phyloP scores from a whole-genome alignment of 192 early-diverging fungal species.

The Backusella tuberculispora region DNA sequence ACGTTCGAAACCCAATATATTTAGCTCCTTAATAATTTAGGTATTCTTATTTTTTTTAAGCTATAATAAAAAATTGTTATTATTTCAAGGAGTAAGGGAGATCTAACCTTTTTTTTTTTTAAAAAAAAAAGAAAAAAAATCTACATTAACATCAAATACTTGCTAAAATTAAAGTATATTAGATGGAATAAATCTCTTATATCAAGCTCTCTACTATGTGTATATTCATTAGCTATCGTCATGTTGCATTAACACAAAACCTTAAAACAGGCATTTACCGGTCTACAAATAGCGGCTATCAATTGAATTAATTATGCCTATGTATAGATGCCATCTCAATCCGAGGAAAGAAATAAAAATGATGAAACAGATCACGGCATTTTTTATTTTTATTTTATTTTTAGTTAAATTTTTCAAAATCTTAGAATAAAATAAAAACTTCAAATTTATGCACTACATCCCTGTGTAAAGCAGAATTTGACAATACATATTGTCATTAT shows the following conservation, averaged over 20 bases:
- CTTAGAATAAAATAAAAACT: neutral
- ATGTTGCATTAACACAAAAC: neutral
- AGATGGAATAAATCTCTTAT: neutral
- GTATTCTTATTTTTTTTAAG: neutral
- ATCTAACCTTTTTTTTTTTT: neutral
- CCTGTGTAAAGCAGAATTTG: neutral
- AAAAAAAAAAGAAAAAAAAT: neutral
- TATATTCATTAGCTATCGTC: too few species aligned
- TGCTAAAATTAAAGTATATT: constrained; percentile 1
- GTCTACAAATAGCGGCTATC: neutral
- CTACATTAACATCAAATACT: neutral
- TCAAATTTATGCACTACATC: neutral
- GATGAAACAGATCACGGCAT: constrained; percentile 7
- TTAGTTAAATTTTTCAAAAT: neutral
- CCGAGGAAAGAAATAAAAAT: constrained; percentile 5
- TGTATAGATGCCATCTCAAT: constrained; percentile 1
- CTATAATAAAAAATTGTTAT: neutral
- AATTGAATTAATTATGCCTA: neutral
- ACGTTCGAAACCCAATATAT: neutral
- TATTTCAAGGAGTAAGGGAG: neutral
- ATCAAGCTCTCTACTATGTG: neutral
- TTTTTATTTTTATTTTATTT: neutral
- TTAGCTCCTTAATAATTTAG: neutral
- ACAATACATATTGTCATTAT: neutral
- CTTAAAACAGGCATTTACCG: neutral